Evolutionary conservation across 495 filamentous ascomycete species (phyloP), one percentile per base, ranked within the genome.

Genomic region (Xylaria scruposa): DNA sequence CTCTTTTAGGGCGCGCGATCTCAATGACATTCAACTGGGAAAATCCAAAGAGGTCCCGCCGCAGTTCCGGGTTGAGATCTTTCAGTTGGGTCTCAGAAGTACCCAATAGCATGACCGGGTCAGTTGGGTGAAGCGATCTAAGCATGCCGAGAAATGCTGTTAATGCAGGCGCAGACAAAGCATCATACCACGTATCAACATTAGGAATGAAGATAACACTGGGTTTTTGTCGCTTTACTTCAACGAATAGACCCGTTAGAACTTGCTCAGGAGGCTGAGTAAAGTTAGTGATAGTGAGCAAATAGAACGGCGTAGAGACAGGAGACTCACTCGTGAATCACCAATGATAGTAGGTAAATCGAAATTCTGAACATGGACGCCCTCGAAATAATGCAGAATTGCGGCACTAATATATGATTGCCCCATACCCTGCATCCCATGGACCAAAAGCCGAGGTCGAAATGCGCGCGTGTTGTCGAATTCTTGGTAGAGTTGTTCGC

Each of bases 171-270:
- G 70, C 76, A 8, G 79, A 77, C 36, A 81, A 47, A 24, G 84
- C 71, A 4, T 85, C 85, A 75, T 92, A 94, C 97, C 97, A 99
- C 42, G 89, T 83, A 59, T 98, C 93, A 72, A 98, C 88, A 73
- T 92, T 90, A 0, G 97, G 96, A 60, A 99, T 92, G 83, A 92
- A 98, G 69, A 99, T 97, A 29, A 99, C 93, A 81, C 94, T 95
- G 10, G 97, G 96, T 81, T 97, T 98, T 74, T 97, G 94, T 51
- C 95, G 89, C 77, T 93, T 93, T 17, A 97, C 93, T 82, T 99
- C 96, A 0, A 91, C 87, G 78, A 99, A 99, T 1, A 95, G 85
- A 74, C 94, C 92, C 31, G 97, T 93, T 51, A 99, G 88, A 24
- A 94, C 90, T 73, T 94, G 90, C 84, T 98, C 96, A 3, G 93